phyloP scores from a whole-genome alignment of 1,284 basidiomycete genomes.

The Naganishia sp. region DNA sequence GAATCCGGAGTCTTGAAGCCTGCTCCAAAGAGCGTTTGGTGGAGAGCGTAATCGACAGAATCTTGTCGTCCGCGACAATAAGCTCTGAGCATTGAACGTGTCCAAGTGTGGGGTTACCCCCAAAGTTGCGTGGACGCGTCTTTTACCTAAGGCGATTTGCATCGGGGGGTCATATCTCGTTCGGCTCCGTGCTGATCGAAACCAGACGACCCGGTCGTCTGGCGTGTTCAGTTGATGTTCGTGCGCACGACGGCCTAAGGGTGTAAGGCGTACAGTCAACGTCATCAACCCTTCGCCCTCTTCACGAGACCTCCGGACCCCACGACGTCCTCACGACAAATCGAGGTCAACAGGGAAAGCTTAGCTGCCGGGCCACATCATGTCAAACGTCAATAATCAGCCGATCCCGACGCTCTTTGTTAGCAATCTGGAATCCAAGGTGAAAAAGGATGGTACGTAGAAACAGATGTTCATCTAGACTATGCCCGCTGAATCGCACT shows the following conservation, averaged over 20 bases:
- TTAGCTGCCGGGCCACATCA: background rate
- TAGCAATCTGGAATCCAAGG: slow-evolving; percentile 90
- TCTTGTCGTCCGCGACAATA: too few relatives aligned
- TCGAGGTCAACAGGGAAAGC: background rate
- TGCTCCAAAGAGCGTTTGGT: too few relatives aligned
- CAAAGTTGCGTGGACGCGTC: too few relatives aligned
- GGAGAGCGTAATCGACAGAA: too few relatives aligned
- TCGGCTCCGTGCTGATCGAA: too few relatives aligned
- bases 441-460: slow-evolving; percentile 74
- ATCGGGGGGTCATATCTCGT: too few relatives aligned
- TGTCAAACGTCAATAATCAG: slow-evolving; percentile 49
- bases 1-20: too few relatives aligned
- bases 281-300: background rate
- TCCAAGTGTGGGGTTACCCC: too few relatives aligned
- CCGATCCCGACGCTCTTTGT: slow-evolving; percentile 90
- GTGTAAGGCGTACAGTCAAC: background rate
- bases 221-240: too few relatives aligned
- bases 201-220: background rate
- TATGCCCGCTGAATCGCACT: background rate
- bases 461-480: background rate
- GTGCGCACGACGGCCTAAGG: background rate
- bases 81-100: too few relatives aligned
- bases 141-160: too few relatives aligned
- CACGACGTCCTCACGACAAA: background rate
- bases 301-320: background rate